Percentiles rank a stretch among this genome's conserved stretches.
Evolutionary conservation across 2,329 filamentous ascomycete species (phyloP).

Genomic region (Trichoderma guizhouense): DNA sequence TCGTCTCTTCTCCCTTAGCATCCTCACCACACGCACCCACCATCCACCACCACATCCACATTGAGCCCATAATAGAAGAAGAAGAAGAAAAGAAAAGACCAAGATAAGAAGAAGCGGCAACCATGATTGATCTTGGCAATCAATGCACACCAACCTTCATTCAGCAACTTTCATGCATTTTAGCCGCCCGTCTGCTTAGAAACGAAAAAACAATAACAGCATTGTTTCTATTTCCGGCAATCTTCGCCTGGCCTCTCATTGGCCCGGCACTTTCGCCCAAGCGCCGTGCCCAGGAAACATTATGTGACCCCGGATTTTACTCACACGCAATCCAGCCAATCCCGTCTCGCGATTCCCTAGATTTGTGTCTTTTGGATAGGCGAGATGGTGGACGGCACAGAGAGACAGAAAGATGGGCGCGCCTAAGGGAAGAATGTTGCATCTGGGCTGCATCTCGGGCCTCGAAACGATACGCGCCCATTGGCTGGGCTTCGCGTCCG

Average conservation of each 20-base stretch:
- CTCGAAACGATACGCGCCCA: background rate
- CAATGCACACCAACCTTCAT: background rate
- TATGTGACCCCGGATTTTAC: background rate
- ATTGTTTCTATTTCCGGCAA: constrained; percentile 4
- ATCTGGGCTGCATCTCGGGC: background rate
- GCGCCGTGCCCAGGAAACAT: constrained; percentile 1
- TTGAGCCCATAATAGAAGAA: background rate
- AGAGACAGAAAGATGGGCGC: background rate
- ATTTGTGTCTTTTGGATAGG: background rate
- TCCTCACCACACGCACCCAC: background rate
- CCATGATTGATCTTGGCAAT: background rate
- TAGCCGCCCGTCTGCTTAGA: background rate
- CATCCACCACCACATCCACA: background rate
- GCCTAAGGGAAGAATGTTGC: background rate
- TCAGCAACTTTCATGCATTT: background rate
- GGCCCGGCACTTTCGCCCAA: constrained; percentile 6
- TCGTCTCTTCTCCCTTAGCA: background rate
- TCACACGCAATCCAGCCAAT: background rate
- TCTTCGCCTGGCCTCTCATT: constrained; percentile 1
- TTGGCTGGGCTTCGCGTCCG: background rate
- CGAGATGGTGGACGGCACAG: background rate
- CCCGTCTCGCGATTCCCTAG: background rate
- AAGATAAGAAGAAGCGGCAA: background rate
- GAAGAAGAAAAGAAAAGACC: background rate
- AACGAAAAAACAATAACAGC: background rate